phyloP scores from a whole-genome alignment of 2,329 filamentous ascomycete species.

The Huntiella moniliformis region DNA sequence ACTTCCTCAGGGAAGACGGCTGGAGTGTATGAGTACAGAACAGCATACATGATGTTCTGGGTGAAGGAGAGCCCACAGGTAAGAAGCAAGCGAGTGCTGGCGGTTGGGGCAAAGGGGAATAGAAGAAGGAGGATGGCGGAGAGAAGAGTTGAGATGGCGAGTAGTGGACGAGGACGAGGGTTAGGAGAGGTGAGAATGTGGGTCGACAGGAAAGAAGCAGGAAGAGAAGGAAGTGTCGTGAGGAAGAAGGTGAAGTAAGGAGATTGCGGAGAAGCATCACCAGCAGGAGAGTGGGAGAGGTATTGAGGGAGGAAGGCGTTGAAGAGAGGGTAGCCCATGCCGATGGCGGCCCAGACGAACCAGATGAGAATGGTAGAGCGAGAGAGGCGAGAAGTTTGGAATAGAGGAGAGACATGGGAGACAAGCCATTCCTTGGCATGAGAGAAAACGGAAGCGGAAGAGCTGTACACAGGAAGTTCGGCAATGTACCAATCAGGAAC shows the following conservation, averaged over 20 bases:
- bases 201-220: conserved; percentile 56
- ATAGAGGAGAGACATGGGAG: conserved; percentile 51
- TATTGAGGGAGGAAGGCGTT: conserved; percentile 84
- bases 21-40: conserved; percentile 59
- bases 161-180: conserved; percentile 52
- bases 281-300: conserved; percentile 36
- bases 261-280: background rate
- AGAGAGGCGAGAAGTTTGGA: conserved; percentile 33
- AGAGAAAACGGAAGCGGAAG: background rate
- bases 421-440: conserved; percentile 39
- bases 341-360: conserved; percentile 69
- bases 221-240: conserved; percentile 57
- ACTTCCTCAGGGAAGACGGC: conserved; percentile 59
- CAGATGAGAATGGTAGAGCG: conserved; percentile 40
- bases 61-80: conserved; percentile 51
- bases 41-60: conserved; percentile 62
- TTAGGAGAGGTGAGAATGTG: conserved; percentile 48
- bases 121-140: conserved; percentile 52
- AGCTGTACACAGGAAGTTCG: background rate
- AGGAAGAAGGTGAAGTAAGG: conserved; percentile 67
- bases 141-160: conserved; percentile 46
- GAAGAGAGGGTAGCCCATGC: conserved; percentile 75
- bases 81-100: conserved; percentile 38
- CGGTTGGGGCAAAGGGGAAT: conserved; percentile 40
- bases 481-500: conserved; percentile 12